These are phyloP conservation scores for Blastobotrys peoriensis DNA, from an alignment of 805 yeast species.

Conservation along the genomic window DNA sequence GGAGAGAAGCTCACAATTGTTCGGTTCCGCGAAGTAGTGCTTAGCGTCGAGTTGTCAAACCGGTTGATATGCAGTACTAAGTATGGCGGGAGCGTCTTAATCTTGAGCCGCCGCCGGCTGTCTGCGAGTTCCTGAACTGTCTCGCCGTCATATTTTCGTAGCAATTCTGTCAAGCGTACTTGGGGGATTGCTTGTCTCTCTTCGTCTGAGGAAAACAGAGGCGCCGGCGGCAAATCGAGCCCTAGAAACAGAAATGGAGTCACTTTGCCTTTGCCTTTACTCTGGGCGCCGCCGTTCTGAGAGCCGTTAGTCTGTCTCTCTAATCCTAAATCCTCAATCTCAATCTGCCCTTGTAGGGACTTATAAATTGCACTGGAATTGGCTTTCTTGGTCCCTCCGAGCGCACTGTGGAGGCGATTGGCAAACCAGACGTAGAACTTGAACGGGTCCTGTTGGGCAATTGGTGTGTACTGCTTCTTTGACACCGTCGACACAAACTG, in stretches of 20 bases:
- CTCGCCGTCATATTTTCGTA: slow-evolving; percentile 34
- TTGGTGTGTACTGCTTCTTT: slow-evolving; percentile 37
- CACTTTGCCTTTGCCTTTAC: slow-evolving; percentile 16
- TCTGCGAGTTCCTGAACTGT: slow-evolving; percentile 31
- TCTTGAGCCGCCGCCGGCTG: slow-evolving; percentile 34
- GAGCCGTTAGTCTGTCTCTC: slow-evolving; percentile 26
- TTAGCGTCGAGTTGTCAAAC: slow-evolving; percentile 34
- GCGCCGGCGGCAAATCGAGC: slow-evolving; percentile 53
- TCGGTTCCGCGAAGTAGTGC: slow-evolving; percentile 41
- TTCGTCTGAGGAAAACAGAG: slow-evolving; percentile 41
- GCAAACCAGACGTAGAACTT: slow-evolving; percentile 55
- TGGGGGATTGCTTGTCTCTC: slow-evolving; percentile 44
- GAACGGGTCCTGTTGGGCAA: slow-evolving; percentile 46
- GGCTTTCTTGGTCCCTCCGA: slow-evolving; percentile 25
- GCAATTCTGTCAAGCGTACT: slow-evolving; percentile 38
- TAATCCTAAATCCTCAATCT: too few relatives aligned
- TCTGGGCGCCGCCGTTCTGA: slow-evolving; percentile 23
- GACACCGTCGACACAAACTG: slow-evolving; percentile 43
- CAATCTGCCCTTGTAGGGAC: slow-evolving; percentile 50
- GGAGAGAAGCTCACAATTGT: slow-evolving; percentile 59
- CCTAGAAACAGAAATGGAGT: slow-evolving; percentile 47
- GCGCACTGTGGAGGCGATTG: slow-evolving; percentile 37
- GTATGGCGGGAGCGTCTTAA: slow-evolving; percentile 44
- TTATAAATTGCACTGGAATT: slow-evolving; percentile 29
- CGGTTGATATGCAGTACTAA: slow-evolving; percentile 56